Conservation (phyloP, 2,329 filamentous ascomycete species). For the Talaromyces funiculosus region DNA sequence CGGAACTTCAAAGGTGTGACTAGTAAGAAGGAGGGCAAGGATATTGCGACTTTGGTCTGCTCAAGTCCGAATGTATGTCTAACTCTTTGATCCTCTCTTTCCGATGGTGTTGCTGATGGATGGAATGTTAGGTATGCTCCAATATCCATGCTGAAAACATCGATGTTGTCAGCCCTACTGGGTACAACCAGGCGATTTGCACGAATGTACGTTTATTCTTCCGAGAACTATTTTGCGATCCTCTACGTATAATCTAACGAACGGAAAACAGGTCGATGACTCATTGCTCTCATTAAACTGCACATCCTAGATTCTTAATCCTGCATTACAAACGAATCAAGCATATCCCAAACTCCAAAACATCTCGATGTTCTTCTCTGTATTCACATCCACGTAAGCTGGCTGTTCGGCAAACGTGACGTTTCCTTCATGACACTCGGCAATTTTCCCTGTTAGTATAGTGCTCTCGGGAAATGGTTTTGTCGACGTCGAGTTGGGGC, state of each 20-base stretch:
- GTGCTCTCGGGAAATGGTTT: constrained; percentile 17
- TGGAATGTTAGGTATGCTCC: constrained; percentile 25
- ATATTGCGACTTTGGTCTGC: constrained; percentile 46
- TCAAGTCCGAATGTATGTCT: constrained; percentile 46
- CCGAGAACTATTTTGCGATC: not conserved
- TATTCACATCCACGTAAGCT: constrained; percentile 47
- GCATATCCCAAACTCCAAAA: constrained; percentile 48
- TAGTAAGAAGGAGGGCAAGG: constrained; percentile 38
- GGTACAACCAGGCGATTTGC: constrained; percentile 40
- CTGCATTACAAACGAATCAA: constrained; percentile 19
- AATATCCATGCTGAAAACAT: constrained; percentile 48
- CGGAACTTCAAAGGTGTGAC: constrained; percentile 54
- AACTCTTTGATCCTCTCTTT: constrained; percentile 2
- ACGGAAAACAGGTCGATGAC: constrained; percentile 24
- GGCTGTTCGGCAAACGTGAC: constrained; percentile 44
- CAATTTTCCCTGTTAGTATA: constrained; percentile 31
- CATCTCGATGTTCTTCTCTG: constrained; percentile 42
- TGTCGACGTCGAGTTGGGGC: constrained; percentile 35
- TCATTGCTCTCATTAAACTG: constrained; percentile 33
- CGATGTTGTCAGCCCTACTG: constrained; percentile 45
- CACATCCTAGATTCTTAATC: constrained; percentile 5
- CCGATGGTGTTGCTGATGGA: not conserved
- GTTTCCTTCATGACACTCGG: constrained; percentile 47
- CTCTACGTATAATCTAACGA: not conserved
- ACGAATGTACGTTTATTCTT: constrained; percentile 33